These are phyloP conservation scores for Kodamaea leandrae DNA, from an alignment of 805 yeast genomes.

Conservation along the genomic window DNA sequence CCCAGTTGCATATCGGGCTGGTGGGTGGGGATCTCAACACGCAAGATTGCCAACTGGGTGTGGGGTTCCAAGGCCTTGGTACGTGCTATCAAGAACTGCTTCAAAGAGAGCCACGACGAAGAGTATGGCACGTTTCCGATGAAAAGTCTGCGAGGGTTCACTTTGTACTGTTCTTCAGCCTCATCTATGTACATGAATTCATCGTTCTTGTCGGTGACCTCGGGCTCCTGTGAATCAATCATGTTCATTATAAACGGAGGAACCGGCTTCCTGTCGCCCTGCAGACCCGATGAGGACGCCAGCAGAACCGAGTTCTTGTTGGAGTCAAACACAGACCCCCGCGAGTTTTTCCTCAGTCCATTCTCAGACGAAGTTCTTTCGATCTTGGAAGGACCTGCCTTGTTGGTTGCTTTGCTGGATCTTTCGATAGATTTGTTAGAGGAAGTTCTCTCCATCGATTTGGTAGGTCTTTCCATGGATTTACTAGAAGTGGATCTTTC, in stretches of 20 bases:
- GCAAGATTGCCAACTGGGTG: constrained; percentile 23
- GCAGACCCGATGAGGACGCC: constrained; percentile 10
- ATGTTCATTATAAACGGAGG: constrained; percentile 30
- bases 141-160: constrained; percentile 46
- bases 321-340: constrained; percentile 12
- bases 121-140: constrained; percentile 56
- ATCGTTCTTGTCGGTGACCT: not conserved
- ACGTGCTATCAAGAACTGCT: constrained; percentile 24
- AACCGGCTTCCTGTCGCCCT: constrained; percentile 14
- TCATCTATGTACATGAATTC: constrained; percentile 1
- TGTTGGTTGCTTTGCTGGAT: too few species aligned
- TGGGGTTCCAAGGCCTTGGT: constrained; percentile 28
- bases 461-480: too few species aligned
- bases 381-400: too few species aligned
- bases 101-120: constrained; percentile 36
- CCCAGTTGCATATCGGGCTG: constrained; percentile 6
- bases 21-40: constrained; percentile 44
- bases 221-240: constrained; percentile 1
- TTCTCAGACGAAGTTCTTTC: too few species aligned
- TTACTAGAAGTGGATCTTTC: too few species aligned
- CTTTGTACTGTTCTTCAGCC: constrained; percentile 24
- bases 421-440: too few species aligned
- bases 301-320: constrained; percentile 12
- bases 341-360: constrained; percentile 11
- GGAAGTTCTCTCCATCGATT: too few species aligned